Conservation (phyloP, 2,329 filamentous ascomycete species). For the Venturia aucupariae region DNA sequence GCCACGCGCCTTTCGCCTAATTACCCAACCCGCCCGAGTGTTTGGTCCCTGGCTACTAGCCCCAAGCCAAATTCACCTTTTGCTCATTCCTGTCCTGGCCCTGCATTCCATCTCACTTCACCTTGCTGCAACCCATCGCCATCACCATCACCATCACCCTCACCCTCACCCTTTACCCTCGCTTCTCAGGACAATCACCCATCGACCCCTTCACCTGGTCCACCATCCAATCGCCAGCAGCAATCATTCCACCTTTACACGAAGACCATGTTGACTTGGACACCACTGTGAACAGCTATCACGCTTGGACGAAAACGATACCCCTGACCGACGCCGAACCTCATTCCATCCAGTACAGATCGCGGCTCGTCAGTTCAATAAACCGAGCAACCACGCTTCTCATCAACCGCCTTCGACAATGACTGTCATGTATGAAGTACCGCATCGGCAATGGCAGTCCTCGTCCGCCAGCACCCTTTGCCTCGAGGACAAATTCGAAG, state of each 20-base stretch:
- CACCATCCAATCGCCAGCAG: neutral
- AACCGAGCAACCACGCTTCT: neutral
- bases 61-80: neutral
- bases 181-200: neutral
- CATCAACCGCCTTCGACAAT: slow-evolving; percentile 41
- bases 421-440: slow-evolving; percentile 67
- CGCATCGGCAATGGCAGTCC: slow-evolving; percentile 55
- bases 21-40: neutral
- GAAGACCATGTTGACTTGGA: neutral
- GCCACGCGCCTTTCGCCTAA: neutral
- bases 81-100: slow-evolving; percentile 6
- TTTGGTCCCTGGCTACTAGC: slow-evolving; percentile 2
- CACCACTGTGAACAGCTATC: neutral
- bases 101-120: neutral
- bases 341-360: neutral
- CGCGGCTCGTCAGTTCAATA: neutral
- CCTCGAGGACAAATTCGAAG: slow-evolving; percentile 90
- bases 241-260: neutral
- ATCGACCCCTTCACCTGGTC: neutral
- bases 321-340: neutral
- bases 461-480: slow-evolving; percentile 40
- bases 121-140: neutral
- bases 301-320: neutral
- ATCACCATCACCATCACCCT: neutral
- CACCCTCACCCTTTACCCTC: neutral